Conservation (phyloP, 2,329 filamentous ascomycete species). For the Sporothrix mexicana region DNA sequence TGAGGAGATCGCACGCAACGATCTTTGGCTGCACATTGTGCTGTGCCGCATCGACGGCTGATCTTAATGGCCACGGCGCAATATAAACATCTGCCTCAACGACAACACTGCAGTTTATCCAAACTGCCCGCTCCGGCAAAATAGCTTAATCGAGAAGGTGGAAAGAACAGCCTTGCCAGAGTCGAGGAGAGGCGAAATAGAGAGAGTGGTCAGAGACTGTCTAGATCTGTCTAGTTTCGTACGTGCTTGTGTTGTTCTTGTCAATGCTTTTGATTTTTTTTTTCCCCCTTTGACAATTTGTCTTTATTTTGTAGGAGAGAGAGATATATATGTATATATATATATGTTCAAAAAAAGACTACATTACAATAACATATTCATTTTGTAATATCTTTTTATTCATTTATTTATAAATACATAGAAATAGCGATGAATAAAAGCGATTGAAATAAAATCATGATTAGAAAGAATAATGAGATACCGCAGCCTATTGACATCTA, state of each 20-base stretch:
- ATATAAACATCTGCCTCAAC: background rate
- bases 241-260: background rate
- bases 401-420: background rate
- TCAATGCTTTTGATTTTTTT: background rate
- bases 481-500: background rate
- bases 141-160: constrained; percentile 4
- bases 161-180: background rate
- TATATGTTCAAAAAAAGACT: too few relatives aligned
- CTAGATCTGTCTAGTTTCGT: background rate
- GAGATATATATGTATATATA: too few relatives aligned
- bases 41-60: constrained; percentile 1
- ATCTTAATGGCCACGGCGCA: constrained; percentile 4
- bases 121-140: background rate
- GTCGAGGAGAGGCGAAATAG: background rate
- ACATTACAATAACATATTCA: too few relatives aligned
- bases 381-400: too few relatives aligned
- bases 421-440: too few relatives aligned
- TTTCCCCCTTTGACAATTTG: background rate
- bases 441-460: background rate
- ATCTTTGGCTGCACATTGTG: too few relatives aligned
- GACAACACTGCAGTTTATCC: background rate
- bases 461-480: too few relatives aligned
- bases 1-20: background rate
- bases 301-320: too few relatives aligned
- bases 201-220: too few relatives aligned